phyloP scores from a whole-genome alignment of 345 rosid genomes.

The Pugionium dolabratum region DNA sequence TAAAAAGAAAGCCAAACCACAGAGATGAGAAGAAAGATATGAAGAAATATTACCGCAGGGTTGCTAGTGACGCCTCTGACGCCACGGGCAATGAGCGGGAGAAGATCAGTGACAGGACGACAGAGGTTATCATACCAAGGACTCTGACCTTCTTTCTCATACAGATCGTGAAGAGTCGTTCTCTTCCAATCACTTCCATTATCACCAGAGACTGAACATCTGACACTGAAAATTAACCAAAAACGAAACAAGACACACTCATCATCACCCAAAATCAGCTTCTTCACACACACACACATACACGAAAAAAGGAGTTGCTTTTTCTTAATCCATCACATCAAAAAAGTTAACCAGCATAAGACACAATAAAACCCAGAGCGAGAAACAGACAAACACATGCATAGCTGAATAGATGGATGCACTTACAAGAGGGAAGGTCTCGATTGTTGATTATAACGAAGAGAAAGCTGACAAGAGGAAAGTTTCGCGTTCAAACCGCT shows the following conservation, averaged over 20 bases:
- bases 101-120: slow-evolving; percentile 90
- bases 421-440: slow-evolving; percentile 61
- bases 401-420: no score
- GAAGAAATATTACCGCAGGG: slow-evolving; percentile 68
- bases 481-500: slow-evolving; percentile 42
- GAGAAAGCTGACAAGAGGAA: slow-evolving; percentile 47
- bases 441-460: slow-evolving; percentile 38
- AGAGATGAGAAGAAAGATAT: neutral
- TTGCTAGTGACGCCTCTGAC: slow-evolving; percentile 99
- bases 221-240: slow-evolving; percentile 43
- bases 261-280: neutral
- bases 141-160: slow-evolving; percentile 91
- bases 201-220: slow-evolving; percentile 63
- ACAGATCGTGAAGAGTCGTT: slow-evolving; percentile 89
- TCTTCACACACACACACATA: neutral
- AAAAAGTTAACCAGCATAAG: neutral
- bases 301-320: neutral
- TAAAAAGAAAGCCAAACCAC: neutral
- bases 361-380: neutral
- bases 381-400: neutral
- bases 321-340: neutral
- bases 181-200: slow-evolving; percentile 59
- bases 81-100: slow-evolving; percentile 81
- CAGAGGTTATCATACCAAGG: slow-evolving; percentile 99
- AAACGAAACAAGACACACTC: no score